Evolutionary conservation across 2,329 filamentous ascomycete genomes (phyloP).

Genomic region (Coniella vitis): DNA sequence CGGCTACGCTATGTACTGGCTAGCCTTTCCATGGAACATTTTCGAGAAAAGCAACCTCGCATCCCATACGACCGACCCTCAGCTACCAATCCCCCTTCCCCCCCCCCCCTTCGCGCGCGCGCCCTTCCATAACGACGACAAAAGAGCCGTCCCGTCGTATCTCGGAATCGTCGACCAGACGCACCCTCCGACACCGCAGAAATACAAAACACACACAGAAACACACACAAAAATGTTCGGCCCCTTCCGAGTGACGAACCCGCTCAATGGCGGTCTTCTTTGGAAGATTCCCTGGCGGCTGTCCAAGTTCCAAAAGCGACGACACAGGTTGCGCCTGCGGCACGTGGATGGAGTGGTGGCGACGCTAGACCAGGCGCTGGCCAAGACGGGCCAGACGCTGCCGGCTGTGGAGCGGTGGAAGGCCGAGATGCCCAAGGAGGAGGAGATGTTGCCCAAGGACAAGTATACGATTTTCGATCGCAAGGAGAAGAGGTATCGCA

Average conservation of each 20-base stretch:
- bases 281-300: constrained; percentile 98
- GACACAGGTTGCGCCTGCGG: constrained; percentile 75
- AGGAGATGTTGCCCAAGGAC: constrained; percentile 91
- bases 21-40: not conserved
- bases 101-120: too few relatives aligned
- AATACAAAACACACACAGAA: not conserved
- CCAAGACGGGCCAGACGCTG: constrained; percentile 62
- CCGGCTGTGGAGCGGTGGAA: constrained; percentile 88
- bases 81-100: too few relatives aligned
- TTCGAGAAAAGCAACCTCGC: not conserved
- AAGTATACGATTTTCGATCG: constrained; percentile 98
- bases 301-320: constrained; percentile 82
- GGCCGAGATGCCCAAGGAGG: constrained; percentile 88
- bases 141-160: too few relatives aligned
- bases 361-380: constrained; percentile 71
- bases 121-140: too few relatives aligned
- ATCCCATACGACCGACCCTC: too few relatives aligned
- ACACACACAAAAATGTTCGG: constrained; percentile 61
- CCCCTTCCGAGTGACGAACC: constrained; percentile 70
- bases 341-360: constrained; percentile 83
- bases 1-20: not conserved
- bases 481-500: constrained; percentile 91
- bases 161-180: too few relatives aligned
- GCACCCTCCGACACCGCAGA: too few relatives aligned
- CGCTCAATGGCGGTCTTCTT: constrained; percentile 72